phyloP scores from a whole-genome alignment of 257 asterid species.

The Petunia axillaris region DNA sequence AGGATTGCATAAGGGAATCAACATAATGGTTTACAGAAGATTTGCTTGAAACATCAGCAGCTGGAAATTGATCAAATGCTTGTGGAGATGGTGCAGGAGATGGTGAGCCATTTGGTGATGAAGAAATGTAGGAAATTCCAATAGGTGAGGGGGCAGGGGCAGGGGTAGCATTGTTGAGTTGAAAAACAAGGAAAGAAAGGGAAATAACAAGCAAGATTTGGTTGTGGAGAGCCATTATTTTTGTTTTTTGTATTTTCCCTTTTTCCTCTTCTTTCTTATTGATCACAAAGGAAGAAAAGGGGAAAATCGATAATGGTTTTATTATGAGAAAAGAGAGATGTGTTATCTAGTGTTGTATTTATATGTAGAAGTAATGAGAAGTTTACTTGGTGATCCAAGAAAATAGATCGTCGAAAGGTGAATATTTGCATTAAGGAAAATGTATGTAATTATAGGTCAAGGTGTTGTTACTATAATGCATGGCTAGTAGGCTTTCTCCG shows the following conservation, averaged over 20 bases:
- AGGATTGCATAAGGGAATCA: background rate
- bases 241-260: background rate
- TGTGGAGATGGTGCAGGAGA: background rate
- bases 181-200: conserved; percentile 21
- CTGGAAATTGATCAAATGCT: background rate
- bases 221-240: background rate
- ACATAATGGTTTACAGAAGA: background rate
- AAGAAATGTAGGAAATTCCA: background rate
- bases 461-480: background rate
- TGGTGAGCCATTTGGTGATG: background rate
- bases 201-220: conserved; percentile 7
- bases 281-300: background rate
- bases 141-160: background rate
- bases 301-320: background rate
- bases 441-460: background rate
- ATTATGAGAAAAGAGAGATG: background rate
- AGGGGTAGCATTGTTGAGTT: conserved; percentile 9
- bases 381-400: conserved; percentile 17
- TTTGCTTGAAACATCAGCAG: background rate
- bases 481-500: background rate
- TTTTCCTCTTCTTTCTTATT: background rate
- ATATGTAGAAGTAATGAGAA: background rate
- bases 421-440: background rate
- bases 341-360: background rate
- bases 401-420: conserved; percentile 22